phyloP scores from a whole-genome alignment of 1,284 basidiomycete species.

The Entoloma clypeatum region DNA sequence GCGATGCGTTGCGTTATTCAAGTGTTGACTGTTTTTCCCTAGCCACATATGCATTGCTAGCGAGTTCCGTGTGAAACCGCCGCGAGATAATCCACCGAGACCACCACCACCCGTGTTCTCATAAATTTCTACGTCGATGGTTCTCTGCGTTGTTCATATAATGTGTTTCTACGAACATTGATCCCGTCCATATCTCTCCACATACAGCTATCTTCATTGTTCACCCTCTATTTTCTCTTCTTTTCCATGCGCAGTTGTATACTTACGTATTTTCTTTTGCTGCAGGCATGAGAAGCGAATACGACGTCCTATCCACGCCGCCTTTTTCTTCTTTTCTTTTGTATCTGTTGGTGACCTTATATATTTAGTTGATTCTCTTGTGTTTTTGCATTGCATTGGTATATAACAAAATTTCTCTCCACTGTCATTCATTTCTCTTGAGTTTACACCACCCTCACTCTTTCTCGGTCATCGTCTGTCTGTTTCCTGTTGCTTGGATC shows the following conservation, averaged over 20 bases:
- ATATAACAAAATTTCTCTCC: conserved; percentile 9
- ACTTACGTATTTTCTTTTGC: conserved; percentile 17
- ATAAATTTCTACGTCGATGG: conserved; percentile 15
- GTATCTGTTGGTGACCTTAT: conserved; percentile 6
- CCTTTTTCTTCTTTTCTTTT: background rate
- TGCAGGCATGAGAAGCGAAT: conserved; percentile 12
- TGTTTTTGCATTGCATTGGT: conserved; percentile 5
- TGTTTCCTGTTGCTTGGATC: conserved; percentile 2
- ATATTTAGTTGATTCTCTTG: conserved; percentile 2
- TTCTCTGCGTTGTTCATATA: conserved; percentile 8
- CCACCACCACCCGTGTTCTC: conserved; percentile 26
- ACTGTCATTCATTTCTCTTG: background rate
- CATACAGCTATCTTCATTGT: background rate
- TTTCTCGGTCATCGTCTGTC: conserved; percentile 3
- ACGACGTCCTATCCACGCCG: conserved; percentile 2
- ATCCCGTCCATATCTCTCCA: conserved; percentile 10
- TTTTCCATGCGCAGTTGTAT: conserved; percentile 8
- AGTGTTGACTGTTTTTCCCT: conserved; percentile 21
- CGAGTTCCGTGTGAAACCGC: conserved; percentile 75
- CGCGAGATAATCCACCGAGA: conserved; percentile 34
- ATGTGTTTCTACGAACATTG: conserved; percentile 13
- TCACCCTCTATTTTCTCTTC: conserved; percentile 4
- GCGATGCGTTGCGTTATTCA: conserved; percentile 11
- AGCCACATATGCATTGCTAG: conserved; percentile 66
- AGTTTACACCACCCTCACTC: conserved; percentile 1